Evolutionary conservation across 805 yeast genomes (phyloP).

Genomic region (Nematodospora valgi): DNA sequence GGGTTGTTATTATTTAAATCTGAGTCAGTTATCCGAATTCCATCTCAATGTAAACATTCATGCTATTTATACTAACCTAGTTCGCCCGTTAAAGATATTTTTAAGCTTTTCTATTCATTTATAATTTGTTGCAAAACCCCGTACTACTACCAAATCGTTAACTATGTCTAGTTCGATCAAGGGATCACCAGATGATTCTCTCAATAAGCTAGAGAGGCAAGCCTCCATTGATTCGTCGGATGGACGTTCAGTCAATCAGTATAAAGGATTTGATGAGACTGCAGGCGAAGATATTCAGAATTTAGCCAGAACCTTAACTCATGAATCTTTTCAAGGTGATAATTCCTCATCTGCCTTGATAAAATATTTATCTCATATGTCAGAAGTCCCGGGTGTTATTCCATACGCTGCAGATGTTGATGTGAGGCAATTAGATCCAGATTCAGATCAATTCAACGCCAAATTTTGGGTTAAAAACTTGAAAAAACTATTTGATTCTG

Average conservation of each 20-base stretch:
- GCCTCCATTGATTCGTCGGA: constrained; percentile 8
- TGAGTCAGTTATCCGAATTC: no score
- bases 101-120: no score
- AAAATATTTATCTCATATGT: constrained; percentile 46
- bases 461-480: constrained; percentile 67
- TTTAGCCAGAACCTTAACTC: constrained; percentile 42
- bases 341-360: constrained; percentile 23
- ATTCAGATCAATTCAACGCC: constrained; percentile 54
- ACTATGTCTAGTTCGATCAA: constrained; percentile 10
- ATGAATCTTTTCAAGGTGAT: constrained; percentile 11
- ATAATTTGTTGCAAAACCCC: no score
- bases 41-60: no score
- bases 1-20: no score
- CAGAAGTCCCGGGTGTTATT: constrained; percentile 47
- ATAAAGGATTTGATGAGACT: constrained; percentile 33
- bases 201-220: constrained; percentile 4
- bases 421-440: constrained; percentile 54
- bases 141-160: no score
- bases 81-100: no score
- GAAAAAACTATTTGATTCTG: constrained; percentile 48
- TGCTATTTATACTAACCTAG: no score
- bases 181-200: constrained; percentile 8
- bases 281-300: constrained; percentile 33
- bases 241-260: constrained; percentile 18
- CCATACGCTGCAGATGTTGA: constrained; percentile 27